Percentiles rank a stretch among this genome's conserved stretches.
Conservation (phyloP, 192 early-diverging fungal species). For the Coemansia sp. region DNA sequence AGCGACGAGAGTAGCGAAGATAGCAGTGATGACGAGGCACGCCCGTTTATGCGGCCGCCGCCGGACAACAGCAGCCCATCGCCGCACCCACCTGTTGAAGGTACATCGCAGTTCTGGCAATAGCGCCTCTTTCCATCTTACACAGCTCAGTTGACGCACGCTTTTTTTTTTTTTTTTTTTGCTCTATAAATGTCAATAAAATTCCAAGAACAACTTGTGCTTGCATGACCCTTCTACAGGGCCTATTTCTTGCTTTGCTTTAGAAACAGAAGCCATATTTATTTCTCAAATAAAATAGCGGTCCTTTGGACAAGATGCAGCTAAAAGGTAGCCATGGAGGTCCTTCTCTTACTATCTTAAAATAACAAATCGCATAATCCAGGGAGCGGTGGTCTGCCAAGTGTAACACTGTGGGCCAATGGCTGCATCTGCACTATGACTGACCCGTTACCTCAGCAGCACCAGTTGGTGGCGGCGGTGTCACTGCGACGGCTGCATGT, state of each 20-base stretch:
- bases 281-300: neutral
- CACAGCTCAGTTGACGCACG: neutral
- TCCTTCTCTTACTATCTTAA: no score
- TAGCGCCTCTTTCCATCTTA: constrained; percentile 2
- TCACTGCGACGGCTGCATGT: neutral
- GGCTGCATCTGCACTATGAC: neutral
- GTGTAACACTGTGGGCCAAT: neutral
- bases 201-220: neutral
- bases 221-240: neutral
- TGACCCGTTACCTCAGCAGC: neutral
- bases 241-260: neutral
- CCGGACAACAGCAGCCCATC: neutral
- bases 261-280: neutral
- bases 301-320: neutral
- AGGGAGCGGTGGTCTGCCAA: neutral
- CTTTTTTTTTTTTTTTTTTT: neutral
- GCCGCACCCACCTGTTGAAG: constrained; percentile 29
- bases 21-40: neutral
- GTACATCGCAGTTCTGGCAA: constrained; percentile 51
- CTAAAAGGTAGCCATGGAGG: neutral
- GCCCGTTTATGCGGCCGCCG: neutral
- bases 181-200: neutral
- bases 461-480: neutral
- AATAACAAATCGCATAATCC: neutral
- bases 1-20: constrained; percentile 3